Conservation (phyloP, 805 yeast genomes). For the Saccharomycopsis malanga region DNA sequence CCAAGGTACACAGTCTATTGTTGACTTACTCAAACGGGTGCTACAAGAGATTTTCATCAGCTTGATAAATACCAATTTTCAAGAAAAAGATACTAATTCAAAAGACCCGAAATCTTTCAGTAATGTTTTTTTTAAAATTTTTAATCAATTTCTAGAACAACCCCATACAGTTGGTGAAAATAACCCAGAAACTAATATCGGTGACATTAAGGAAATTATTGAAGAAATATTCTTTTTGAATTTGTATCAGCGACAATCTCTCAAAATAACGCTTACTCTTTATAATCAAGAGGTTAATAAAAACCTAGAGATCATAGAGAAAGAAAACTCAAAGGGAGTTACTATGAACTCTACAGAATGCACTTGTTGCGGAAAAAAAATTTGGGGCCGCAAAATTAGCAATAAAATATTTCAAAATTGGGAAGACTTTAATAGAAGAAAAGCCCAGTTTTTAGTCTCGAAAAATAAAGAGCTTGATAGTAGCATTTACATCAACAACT, state of each 20-base stretch:
- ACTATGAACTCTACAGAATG: conserved; percentile 49
- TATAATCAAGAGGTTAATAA: conserved; percentile 35
- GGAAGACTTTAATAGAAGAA: conserved; percentile 39
- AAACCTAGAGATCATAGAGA: conserved; percentile 38
- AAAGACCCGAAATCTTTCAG: conserved; percentile 23
- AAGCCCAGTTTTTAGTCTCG: conserved; percentile 19
- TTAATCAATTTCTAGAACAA: conserved; percentile 46
- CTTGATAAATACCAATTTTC: conserved; percentile 29
- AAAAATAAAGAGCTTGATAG: conserved; percentile 9
- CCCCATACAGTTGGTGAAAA: too few relatives aligned
- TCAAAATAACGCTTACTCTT: conserved; percentile 33
- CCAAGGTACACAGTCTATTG: too few relatives aligned
- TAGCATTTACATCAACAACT: conserved; percentile 18
- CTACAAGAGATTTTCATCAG: conserved; percentile 38
- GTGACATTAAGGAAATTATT: conserved; percentile 53
- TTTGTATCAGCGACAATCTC: conserved; percentile 53
- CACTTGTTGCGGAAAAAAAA: conserved; percentile 64
- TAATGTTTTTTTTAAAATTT: conserved; percentile 40
- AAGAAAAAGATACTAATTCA: conserved; percentile 20
- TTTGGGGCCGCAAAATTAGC: conserved; percentile 63
- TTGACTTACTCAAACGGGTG: conserved; percentile 33
- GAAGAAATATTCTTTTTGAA: conserved; percentile 59
- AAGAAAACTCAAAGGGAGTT: conserved; percentile 55
- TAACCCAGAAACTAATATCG: conserved; percentile 29
- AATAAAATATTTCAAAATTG: conserved; percentile 46